Conservation (phyloP, 2,329 filamentous ascomycete genomes). For the Ascochyta koolunga region DNA sequence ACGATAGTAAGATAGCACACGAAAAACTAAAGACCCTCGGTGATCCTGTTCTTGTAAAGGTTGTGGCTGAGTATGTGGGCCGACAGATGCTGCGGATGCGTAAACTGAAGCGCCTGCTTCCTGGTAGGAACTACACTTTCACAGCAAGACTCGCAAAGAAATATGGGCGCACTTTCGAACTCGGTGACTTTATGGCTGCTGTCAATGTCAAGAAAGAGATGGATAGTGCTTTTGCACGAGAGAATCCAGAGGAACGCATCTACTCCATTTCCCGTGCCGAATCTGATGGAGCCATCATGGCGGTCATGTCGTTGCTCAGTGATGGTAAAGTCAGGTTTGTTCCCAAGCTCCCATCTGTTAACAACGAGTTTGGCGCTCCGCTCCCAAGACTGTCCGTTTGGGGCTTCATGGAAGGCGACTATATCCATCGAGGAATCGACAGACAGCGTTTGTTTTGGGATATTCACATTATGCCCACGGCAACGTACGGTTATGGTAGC, state of each 20-base stretch:
- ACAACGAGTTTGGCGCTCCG: constrained; percentile 49
- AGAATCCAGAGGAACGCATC: constrained; percentile 25
- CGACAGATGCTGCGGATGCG: constrained; percentile 64
- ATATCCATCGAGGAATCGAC: constrained; percentile 72
- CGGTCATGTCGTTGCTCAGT: constrained; percentile 69
- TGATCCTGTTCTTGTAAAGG: constrained; percentile 47
- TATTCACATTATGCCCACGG: constrained; percentile 65
- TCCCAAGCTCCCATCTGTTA: constrained; percentile 63
- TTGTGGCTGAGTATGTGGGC: constrained; percentile 62
- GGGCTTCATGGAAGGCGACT: constrained; percentile 73
- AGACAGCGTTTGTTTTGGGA: constrained; percentile 70
- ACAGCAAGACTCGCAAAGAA: constrained; percentile 63
- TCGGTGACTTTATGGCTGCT: constrained; percentile 56
- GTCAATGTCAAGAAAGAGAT: constrained; percentile 65
- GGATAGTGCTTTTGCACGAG: constrained; percentile 59
- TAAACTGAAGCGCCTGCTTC: constrained; percentile 61
- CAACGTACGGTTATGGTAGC: constrained; percentile 63
- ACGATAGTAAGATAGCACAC: constrained; percentile 48
- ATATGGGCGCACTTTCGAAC: constrained; percentile 61
- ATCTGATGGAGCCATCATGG: constrained; percentile 70
- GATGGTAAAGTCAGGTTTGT: constrained; percentile 62
- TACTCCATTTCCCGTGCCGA: constrained; percentile 62
- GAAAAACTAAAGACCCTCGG: constrained; percentile 48
- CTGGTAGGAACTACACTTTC: constrained; percentile 68
- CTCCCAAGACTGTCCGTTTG: constrained; percentile 60